phyloP scores from a whole-genome alignment of 805 yeast species.

The Schizosaccharomyces osmophilus region DNA sequence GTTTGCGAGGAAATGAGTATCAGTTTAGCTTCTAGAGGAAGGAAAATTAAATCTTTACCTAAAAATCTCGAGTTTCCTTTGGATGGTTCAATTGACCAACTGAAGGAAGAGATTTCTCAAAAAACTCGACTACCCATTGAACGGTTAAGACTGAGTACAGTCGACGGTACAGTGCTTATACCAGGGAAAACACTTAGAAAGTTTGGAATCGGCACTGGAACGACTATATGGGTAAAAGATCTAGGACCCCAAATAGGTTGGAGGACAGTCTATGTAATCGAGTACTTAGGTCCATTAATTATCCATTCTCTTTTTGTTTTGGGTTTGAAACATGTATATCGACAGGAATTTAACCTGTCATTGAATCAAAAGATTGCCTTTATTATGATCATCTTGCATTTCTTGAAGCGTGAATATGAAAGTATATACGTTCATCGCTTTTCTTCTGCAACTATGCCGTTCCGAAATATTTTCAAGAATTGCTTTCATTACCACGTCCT shows the following conservation, averaged over 20 bases:
- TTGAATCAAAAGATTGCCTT: constrained; percentile 22
- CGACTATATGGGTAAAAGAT: constrained; percentile 47
- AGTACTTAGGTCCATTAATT: constrained; percentile 72
- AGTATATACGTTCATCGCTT: constrained; percentile 66
- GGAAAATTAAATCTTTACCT: constrained; percentile 8
- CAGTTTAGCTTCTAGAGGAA: not conserved
- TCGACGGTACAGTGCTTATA: constrained; percentile 17
- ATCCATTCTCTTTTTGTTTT: constrained; percentile 40
- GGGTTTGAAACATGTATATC: constrained; percentile 16
- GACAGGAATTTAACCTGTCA: constrained; percentile 18
- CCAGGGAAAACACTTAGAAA: constrained; percentile 21
- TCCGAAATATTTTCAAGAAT: constrained; percentile 66
- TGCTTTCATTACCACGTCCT: constrained; percentile 82
- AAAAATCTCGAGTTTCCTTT: constrained; percentile 13
- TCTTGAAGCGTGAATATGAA: constrained; percentile 69
- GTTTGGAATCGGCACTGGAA: constrained; percentile 20
- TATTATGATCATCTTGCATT: constrained; percentile 43
- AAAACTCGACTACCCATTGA: constrained; percentile 4
- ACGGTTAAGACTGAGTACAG: constrained; percentile 1
- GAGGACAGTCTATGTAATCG: constrained; percentile 71
- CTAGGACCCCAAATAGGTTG: constrained; percentile 71
- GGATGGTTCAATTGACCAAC: constrained; percentile 11
- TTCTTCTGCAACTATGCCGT: constrained; percentile 80
- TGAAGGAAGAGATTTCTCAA: constrained; percentile 15
- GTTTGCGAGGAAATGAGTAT: not conserved